phyloP scores from a whole-genome alignment of 768 basidiomycete genomes.

The Hebeloma cylindrosporum region DNA sequence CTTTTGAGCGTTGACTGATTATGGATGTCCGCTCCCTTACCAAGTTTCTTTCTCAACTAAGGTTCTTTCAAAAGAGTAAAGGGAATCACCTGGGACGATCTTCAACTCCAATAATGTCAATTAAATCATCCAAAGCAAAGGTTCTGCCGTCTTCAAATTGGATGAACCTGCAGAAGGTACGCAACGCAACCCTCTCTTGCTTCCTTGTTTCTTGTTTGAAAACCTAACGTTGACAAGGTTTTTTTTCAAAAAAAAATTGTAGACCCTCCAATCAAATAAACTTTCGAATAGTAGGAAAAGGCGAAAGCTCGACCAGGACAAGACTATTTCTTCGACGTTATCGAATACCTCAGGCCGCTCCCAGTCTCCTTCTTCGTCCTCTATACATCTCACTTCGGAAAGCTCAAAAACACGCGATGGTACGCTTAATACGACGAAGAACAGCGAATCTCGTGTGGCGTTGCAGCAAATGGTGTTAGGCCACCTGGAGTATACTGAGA shows the following conservation, averaged over 20 bases:
- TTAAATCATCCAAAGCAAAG: conserved; percentile 2
- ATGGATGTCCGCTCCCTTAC: no score
- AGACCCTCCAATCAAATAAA: no score
- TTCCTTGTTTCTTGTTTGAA: background rate
- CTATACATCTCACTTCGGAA: conserved; percentile 1
- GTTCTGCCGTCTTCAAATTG: conserved; percentile 54
- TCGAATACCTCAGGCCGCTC: conserved; percentile 11
- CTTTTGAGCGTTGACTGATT: no score
- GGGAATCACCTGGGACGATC: no score
- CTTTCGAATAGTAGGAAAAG: no score
- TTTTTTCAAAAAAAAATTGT: no score
- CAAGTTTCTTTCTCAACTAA: no score
- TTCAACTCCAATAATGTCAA: conserved; percentile 4
- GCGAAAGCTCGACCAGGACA: conserved; percentile 26
- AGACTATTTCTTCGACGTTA: conserved; percentile 2
- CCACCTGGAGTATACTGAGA: conserved; percentile 36
- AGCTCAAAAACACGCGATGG: conserved; percentile 18
- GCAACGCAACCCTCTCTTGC: conserved; percentile 6
- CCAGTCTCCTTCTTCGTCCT: conserved; percentile 2
- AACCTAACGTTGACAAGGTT: no score
- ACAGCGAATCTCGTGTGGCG: conserved; percentile 46
- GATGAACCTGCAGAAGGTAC: conserved; percentile 55
- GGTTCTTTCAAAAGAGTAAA: no score
- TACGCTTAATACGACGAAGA: conserved; percentile 26
- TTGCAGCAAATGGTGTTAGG: conserved; percentile 58